A percentile compares a stretch with the other conserved stretches of the same genome.
Evolutionary conservation across 306 rosid species (phyloP).

Genomic region (Rosa chinensis): DNA sequence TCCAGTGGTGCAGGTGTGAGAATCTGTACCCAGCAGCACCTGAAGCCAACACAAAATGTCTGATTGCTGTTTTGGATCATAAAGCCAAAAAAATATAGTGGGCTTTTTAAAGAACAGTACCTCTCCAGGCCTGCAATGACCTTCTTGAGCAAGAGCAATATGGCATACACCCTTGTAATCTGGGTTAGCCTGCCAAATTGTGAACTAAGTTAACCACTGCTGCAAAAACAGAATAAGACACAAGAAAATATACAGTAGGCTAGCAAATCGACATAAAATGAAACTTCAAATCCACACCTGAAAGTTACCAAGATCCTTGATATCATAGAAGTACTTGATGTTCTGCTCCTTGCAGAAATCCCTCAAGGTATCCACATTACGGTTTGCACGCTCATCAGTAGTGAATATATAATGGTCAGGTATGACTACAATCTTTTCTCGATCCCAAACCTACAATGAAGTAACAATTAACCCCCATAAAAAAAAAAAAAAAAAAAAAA

Average conservation of each 20-base stretch:
- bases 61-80: slow-evolving; percentile 16
- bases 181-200: slow-evolving; percentile 75
- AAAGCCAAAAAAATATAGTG: slow-evolving; percentile 3
- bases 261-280: neutral
- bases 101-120: slow-evolving; percentile 29
- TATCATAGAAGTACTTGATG: slow-evolving; percentile 93
- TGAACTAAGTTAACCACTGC: slow-evolving; percentile 14
- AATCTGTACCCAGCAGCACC: slow-evolving; percentile 96
- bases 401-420: slow-evolving; percentile 98
- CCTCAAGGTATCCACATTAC: slow-evolving; percentile 89
- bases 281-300: slow-evolving; percentile 46
- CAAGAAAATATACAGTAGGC: neutral
- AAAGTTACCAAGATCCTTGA: slow-evolving; percentile 83
- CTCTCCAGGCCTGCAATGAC: slow-evolving; percentile 99
- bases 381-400: slow-evolving; percentile 88
- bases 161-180: slow-evolving; percentile 99
- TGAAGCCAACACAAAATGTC: slow-evolving; percentile 29
- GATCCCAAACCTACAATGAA: slow-evolving; percentile 78
- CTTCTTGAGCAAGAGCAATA: slow-evolving; percentile 97
- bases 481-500: no score
- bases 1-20: slow-evolving; percentile 97
- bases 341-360: slow-evolving; percentile 85
- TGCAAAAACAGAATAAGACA: slow-evolving; percentile 10
- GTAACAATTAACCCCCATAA: neutral
- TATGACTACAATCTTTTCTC: slow-evolving; percentile 82